Conservation (phyloP, 1,139 yeast species). For the Blastobotrys buckinghamii region DNA sequence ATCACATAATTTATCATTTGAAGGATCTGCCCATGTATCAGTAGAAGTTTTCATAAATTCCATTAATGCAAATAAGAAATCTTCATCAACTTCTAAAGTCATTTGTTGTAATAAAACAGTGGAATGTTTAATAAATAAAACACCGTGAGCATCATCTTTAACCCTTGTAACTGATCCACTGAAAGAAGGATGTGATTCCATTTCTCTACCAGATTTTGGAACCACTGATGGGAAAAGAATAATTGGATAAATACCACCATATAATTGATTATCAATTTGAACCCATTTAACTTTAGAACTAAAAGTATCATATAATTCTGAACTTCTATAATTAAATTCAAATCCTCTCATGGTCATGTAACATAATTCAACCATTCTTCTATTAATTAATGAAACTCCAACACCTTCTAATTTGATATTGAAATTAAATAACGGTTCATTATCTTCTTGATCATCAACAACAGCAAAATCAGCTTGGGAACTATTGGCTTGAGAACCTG, state of each 20-base stretch:
- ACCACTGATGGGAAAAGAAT: constrained; percentile 87
- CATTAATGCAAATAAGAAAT: constrained; percentile 73
- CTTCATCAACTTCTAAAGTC: constrained; percentile 91
- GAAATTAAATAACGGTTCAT: constrained; percentile 39
- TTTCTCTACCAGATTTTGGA: constrained; percentile 77
- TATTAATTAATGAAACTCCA: constrained; percentile 78
- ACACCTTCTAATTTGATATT: constrained; percentile 74
- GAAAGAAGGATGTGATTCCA: constrained; percentile 85
- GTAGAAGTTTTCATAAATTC: constrained; percentile 67
- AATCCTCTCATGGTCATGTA: constrained; percentile 76
- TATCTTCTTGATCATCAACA: constrained; percentile 54
- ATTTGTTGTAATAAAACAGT: constrained; percentile 84
- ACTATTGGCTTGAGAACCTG: constrained; percentile 12
- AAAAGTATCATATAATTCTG: constrained; percentile 75
- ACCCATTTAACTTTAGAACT: constrained; percentile 87
- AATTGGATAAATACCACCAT: constrained; percentile 85
- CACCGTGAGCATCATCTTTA: constrained; percentile 88
- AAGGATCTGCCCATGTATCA: constrained; percentile 27
- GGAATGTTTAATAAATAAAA: constrained; percentile 83
- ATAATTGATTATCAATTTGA: constrained; percentile 87
- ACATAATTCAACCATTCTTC: constrained; percentile 67
- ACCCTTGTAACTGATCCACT: constrained; percentile 80
- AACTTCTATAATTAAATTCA: constrained; percentile 75
- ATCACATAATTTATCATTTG: constrained; percentile 47
- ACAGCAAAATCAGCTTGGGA: constrained; percentile 49